phyloP scores from a whole-genome alignment of 768 basidiomycete genomes.

The Boletellus emodensis region DNA sequence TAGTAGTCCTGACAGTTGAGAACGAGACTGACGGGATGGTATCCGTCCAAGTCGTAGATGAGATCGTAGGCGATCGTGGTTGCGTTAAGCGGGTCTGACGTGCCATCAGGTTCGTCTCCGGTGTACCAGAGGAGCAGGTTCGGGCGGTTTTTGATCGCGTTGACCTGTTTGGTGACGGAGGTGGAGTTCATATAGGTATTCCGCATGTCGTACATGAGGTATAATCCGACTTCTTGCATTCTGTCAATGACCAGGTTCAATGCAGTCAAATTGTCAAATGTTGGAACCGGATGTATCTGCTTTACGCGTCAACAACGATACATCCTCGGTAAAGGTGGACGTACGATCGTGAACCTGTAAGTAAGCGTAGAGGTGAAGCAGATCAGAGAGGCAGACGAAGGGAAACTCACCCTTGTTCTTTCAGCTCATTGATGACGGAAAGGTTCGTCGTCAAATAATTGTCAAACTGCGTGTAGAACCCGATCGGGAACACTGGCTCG shows the following conservation, averaged over 20 bases:
- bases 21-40: conserved; percentile 64
- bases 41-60: conserved; percentile 59
- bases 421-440: conserved; percentile 31
- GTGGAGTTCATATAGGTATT: conserved; percentile 62
- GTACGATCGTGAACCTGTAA: conserved; percentile 29
- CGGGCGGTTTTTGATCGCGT: conserved; percentile 57
- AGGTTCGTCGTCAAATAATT: conserved; percentile 22
- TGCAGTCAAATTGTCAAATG: conserved; percentile 56
- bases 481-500: conserved; percentile 47
- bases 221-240: conserved; percentile 67
- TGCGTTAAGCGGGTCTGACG: conserved; percentile 61
- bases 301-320: not conserved
- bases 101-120: conserved; percentile 71
- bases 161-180: conserved; percentile 64
- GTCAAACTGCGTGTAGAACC: conserved; percentile 43
- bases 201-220: conserved; percentile 85
- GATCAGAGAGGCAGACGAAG: not conserved
- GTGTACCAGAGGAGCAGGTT: conserved; percentile 76
- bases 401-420: conserved; percentile 26
- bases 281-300: conserved; percentile 68
- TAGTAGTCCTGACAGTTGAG: conserved; percentile 65
- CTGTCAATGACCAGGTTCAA: conserved; percentile 57
- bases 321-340: conserved; percentile 6
- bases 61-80: conserved; percentile 46
- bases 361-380: not conserved